These are phyloP conservation scores for Malassezia japonica DNA, from an alignment of 1,284 basidiomycete genomes.

Conservation along the genomic window DNA sequence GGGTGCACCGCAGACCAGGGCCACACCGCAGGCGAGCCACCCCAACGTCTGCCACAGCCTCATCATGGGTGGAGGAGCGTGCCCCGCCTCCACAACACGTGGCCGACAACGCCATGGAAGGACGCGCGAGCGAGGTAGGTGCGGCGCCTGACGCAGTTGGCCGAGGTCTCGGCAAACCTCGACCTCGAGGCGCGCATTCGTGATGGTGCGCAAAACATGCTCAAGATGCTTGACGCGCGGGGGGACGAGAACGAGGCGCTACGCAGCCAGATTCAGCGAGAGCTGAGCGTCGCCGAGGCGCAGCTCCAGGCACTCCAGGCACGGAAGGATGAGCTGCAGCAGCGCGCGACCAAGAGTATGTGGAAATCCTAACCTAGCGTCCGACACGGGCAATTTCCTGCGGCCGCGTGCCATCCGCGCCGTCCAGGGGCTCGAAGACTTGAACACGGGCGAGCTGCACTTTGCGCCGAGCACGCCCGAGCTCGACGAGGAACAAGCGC, in stretches of 20 bases:
- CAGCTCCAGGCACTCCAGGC: slow-evolving; percentile 61
- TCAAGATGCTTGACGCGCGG: slow-evolving; percentile 57
- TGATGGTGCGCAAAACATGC: slow-evolving; percentile 72
- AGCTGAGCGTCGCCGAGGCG: slow-evolving; percentile 61
- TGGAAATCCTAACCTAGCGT: too few relatives aligned
- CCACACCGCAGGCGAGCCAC: too few relatives aligned
- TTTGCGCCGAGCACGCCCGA: slow-evolving; percentile 20
- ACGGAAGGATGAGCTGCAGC: slow-evolving; percentile 2
- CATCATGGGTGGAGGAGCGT: neutral
- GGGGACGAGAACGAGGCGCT: slow-evolving; percentile 44
- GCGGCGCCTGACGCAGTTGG: neutral
- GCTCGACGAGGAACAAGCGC: slow-evolving; percentile 11
- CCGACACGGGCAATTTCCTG: slow-evolving; percentile 4
- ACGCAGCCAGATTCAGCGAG: slow-evolving; percentile 64
- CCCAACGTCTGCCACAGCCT: neutral
- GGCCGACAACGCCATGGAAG: slow-evolving; percentile 1
- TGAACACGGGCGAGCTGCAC: slow-evolving; percentile 18
- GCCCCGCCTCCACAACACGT: neutral
- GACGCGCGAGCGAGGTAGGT: slow-evolving; percentile 3
- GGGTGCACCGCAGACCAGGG: neutral
- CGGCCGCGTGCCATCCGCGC: slow-evolving; percentile 14
- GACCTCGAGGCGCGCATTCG: slow-evolving; percentile 66
- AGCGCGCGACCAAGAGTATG: too few relatives aligned
- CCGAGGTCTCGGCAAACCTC: slow-evolving; percentile 44
- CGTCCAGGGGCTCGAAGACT: slow-evolving; percentile 12